A percentile compares a stretch with the other conserved stretches of the same genome.
Evolutionary conservation across 2,329 filamentous ascomycete species (phyloP).

Genomic region (Chaetomium sp.): DNA sequence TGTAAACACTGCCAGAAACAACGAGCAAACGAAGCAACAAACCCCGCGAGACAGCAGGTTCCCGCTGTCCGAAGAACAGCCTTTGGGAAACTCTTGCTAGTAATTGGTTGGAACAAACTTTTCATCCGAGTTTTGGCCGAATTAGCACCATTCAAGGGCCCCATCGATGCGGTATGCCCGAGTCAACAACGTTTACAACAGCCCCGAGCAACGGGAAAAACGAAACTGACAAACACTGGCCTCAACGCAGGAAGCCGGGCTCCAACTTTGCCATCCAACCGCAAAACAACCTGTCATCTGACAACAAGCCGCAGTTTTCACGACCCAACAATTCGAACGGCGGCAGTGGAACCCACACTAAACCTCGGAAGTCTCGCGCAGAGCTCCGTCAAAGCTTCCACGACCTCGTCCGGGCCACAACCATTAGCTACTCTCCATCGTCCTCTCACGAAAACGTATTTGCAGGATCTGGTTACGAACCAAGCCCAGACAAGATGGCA

Average conservation of each 20-base stretch:
- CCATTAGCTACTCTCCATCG: constrained; percentile 16
- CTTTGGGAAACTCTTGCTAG: too few species aligned
- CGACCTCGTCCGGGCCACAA: constrained; percentile 22
- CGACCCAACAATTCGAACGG: neutral
- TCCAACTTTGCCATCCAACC: constrained; percentile 25
- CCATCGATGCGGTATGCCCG: neutral
- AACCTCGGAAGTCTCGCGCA: constrained; percentile 9
- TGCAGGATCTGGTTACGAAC: neutral
- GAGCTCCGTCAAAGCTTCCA: constrained; percentile 23
- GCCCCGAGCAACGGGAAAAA: neutral
- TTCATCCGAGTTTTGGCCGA: neutral
- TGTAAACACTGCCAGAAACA: neutral
- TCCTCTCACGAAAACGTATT: neutral
- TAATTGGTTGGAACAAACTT: too few species aligned
- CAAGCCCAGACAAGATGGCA: constrained; percentile 14
- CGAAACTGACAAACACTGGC: constrained; percentile 1
- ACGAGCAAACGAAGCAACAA: neutral
- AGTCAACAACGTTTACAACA: neutral
- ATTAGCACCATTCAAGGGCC: neutral
- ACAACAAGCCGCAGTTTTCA: constrained; percentile 10
- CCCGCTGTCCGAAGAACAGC: neutral
- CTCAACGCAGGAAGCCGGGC: constrained; percentile 23
- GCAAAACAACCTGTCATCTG: constrained; percentile 21
- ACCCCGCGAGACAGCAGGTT: neutral
- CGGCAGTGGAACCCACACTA: neutral